Evolutionary conservation across 352 stramenopile genomes (phyloP), one percentile per base, ranked within the genome.

Genomic region (Globisporangium nagaii): DNA sequence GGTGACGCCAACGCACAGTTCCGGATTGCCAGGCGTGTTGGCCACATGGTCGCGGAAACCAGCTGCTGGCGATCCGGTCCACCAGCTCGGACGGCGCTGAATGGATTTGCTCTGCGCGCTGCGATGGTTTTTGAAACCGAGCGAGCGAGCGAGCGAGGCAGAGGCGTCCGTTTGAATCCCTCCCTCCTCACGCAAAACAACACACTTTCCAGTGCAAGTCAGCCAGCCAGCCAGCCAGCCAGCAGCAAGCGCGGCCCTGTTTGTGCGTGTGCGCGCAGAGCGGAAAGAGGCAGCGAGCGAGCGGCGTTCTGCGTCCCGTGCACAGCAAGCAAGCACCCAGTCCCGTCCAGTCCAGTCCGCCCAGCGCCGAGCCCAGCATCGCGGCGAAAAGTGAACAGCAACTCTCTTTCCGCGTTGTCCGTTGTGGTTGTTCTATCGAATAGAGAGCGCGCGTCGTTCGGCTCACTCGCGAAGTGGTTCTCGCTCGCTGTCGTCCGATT

Each of bases 91-190:
- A 30, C 40, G 17, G 34, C 15, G 44, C 45, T 66, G 60, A 59
- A 57, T 65, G 64, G 66, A 63, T 64, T 68, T 32, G 17, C 20
- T 49, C n/a, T 32, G 17, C 20, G 41, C n/a, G n/a, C 12, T 2
- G 2, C 15, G 15, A 34, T 55, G 48, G 48, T 45, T 45, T 53
- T 55, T 45, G 34, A 37, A 55, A 55, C 28, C 2, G 24, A 50
- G 2, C 28, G 13, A 27, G 13, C 2, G 24, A 50, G 2, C 28
- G 13, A 27, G 13, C 28, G 10, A 52, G 36, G 24, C 35, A 54
- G 25, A 44, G 22, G 30, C 28, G n/a, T n/a, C n/a, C 12, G 44
- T 39, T 36, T n/a, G n/a, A n/a, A n/a, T n/a, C n/a, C n/a, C n/a
- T n/a, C n/a, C n/a, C n/a, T 19, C n/a, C 37, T 15, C 15, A 4